phyloP scores from a whole-genome alignment of 495 filamentous ascomycete species.

The Xylaria intraflava region DNA sequence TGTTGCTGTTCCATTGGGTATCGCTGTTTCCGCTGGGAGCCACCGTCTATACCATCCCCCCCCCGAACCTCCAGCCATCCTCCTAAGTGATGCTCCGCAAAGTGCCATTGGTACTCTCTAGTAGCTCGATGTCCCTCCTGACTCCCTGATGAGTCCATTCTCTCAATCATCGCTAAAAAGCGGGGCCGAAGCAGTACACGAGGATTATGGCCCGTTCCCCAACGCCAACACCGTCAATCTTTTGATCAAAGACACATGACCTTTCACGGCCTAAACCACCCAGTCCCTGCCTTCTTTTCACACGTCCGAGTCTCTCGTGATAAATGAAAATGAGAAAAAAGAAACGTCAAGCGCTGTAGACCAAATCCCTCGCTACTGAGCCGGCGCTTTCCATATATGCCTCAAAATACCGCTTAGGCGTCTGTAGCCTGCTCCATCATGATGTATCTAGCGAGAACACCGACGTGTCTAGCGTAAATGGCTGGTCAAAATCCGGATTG shows the following conservation, averaged over 20 bases:
- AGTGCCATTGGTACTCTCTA: not conserved
- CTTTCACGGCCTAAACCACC: not conserved
- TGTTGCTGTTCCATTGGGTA: slow-evolving; percentile 9
- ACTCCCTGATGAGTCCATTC: not conserved
- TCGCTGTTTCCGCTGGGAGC: slow-evolving; percentile 7
- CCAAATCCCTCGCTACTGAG: not conserved
- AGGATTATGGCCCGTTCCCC: not conserved
- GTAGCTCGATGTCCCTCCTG: not conserved
- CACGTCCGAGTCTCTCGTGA: not conserved
- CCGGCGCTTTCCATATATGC: not conserved
- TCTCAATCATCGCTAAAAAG: not conserved
- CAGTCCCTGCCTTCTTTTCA: not conserved
- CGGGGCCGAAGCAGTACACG: not conserved
- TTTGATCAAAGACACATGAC: not conserved
- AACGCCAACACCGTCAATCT: slow-evolving; percentile 1
- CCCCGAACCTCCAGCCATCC: slow-evolving; percentile 5
- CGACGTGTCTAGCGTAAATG: slow-evolving; percentile 36
- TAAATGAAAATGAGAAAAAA: not conserved
- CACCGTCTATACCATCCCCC: slow-evolving; percentile 5
- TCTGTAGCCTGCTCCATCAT: slow-evolving; percentile 9
- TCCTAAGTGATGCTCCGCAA: slow-evolving; percentile 8
- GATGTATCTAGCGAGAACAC: slow-evolving; percentile 37
- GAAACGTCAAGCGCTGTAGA: not conserved
- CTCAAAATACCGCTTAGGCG: not conserved
- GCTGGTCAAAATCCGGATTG: slow-evolving; percentile 32